Evolutionary conservation across 2,329 filamentous ascomycete genomes (phyloP), one percentile per base, ranked within the genome.

Genomic region (Aspergillus sergii): DNA sequence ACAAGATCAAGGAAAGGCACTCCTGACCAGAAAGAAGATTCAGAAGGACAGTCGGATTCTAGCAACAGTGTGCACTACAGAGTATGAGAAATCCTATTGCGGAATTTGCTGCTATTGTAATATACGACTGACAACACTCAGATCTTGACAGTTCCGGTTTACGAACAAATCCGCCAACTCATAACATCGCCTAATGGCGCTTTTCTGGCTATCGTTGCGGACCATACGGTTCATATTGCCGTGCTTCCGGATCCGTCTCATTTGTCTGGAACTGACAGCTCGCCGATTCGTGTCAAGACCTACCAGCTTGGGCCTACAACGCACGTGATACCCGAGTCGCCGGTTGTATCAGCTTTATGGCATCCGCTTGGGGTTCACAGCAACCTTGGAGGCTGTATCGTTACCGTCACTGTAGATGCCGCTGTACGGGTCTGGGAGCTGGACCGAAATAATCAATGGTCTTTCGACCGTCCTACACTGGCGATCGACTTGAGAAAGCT

Each of bases 271-370:
- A 83, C 85, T 53, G 92, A 94, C 72, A 82, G 80, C 54, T 84
- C 86, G 11, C 87, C 89, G 6, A 84, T 97, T 71, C 92, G 91
- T 73, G 84, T 94, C 34, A 96, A 92, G 77, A 92, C 92, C 59
- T 96, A 92, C 80, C 94, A 94, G 23, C 84, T 98, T n/a, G 94
- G 94, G 1, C 93, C 94, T 34, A 96, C 93, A 3, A 93, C 91
- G 4, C 94, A 98, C 78, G 93, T 97, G 56, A 90, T 94, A 57
- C 92, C 94, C 54, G 90, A 93, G 68, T 88, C 93, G 9, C 88
- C 92, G 1, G 84, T 99, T 61, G 89, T 89, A 26, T 92, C 93
- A 1, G 91, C 90, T 4, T 72, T 97, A 62, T 99, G 95, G 94
- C 95, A 99, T 79, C 95, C 95, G 1, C 83, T 98, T 0, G 94